Base-by-base conservation (phyloP, 805 yeast genomes). In the Candida caryicola region DNA sequence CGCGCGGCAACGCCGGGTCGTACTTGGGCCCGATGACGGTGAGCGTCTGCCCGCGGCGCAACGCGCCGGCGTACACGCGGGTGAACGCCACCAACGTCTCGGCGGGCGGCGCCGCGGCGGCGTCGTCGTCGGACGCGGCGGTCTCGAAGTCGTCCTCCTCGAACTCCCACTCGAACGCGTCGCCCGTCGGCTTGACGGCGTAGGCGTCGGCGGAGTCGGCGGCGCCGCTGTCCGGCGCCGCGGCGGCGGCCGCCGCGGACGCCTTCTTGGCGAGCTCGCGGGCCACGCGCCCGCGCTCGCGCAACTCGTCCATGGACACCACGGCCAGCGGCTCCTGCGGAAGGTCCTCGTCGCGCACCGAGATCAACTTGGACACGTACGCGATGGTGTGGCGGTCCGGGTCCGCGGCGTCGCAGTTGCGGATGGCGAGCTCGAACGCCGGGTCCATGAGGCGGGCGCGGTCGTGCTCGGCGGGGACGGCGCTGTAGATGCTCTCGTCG, bases 1-100 rank as follows among this genome's bases (percentile, higher is more conserved):
- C 60, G 18, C 51, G 55, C 1, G 69, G 62, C 26, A 62, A 51
- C 1, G 64, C 37, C 0, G 96, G 95, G 54, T 85, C 83, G 57
- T 82, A 91, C 52, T 86, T 84, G 2, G 99, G 99, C 1, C 93
- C 95, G 17, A 91, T 66, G 5, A 90, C 82, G 3, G 82, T 71
- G 9, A 93, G 65, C 35, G 75, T 76, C 52, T 87, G 88, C 0
- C 97, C 97, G 17, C 77, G 76, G 19, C 71, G 62, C 23, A 93
- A 61, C 0, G 88, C 76, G 3, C 99, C 99, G 44, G 95, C 82
- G 55, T 82, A 93, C 0, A 93, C 74, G 53, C 99, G 76, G 0
- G 96, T 81, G 59, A 91, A 86, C 0, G 95, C 99, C 46, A 93
- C 77, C 41, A 91, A 62, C 1, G 79, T 84, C 52, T 90, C 96